These are phyloP conservation scores for Triticum monococcum DNA, from an alignment of 176 grass and related monocot species.

Conservation along the genomic window DNA sequence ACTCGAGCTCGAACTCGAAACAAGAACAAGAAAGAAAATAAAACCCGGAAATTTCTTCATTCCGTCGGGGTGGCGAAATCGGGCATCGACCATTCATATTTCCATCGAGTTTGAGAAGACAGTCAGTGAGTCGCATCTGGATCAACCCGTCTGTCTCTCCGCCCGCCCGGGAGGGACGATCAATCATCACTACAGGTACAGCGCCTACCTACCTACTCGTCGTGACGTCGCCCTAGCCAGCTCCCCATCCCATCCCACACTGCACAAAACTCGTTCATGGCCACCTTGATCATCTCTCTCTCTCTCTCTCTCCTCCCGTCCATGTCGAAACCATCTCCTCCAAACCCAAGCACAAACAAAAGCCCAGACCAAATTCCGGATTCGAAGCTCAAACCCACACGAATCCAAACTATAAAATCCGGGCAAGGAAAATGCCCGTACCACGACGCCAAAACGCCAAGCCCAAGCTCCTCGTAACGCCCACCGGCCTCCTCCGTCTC, in stretches of 20 bases:
- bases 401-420: not conserved
- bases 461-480: slow-evolving; percentile 35
- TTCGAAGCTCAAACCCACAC: not conserved
- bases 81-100: not conserved
- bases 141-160: not conserved
- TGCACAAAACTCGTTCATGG: slow-evolving; percentile 41
- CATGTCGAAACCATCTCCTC: not conserved
- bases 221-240: slow-evolving; percentile 25
- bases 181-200: not conserved
- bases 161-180: too few relatives aligned
- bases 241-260: not conserved
- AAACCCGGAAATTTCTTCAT: not conserved
- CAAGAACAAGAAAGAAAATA: not conserved
- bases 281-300: not conserved
- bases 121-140: not conserved
- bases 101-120: not conserved
- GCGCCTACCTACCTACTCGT: not conserved
- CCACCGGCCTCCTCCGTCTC: slow-evolving; percentile 14
- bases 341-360: not conserved
- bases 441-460: slow-evolving; percentile 38
- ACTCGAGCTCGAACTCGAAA: not conserved
- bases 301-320: not conserved
- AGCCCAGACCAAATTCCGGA: not conserved
- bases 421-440: not conserved
- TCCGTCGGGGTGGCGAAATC: not conserved